phyloP scores from a whole-genome alignment of 139 green algal species.

The Chlamydomonas asymmetrica region DNA sequence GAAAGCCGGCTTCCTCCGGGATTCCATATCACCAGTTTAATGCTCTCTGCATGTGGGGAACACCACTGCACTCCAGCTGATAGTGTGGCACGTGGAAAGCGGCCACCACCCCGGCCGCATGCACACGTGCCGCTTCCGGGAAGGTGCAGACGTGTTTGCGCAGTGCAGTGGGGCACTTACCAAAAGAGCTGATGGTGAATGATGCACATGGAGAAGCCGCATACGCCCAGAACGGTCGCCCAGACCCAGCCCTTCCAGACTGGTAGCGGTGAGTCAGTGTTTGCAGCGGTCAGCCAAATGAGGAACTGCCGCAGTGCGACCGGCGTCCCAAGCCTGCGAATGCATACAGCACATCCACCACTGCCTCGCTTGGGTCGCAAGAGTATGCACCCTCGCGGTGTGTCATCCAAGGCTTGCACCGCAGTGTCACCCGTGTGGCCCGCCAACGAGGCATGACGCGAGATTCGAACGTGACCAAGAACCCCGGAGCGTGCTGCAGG shows the following conservation, averaged over 20 bases:
- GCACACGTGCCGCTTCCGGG: no score
- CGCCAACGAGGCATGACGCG: neutral
- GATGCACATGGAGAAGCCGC: constrained; percentile 55
- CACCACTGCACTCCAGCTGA: neutral
- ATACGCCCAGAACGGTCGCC: constrained; percentile 53
- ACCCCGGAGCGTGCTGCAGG: neutral
- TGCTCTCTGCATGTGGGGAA: neutral
- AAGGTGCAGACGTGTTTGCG: neutral
- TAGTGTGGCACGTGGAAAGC: neutral
- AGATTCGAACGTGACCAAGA: neutral
- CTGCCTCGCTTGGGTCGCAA: no score
- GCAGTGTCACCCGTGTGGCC: neutral
- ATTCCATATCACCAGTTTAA: neutral
- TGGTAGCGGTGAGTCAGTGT: neutral
- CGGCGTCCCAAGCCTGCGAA: constrained; percentile 58
- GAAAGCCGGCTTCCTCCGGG: neutral
- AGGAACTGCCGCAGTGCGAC: constrained; percentile 76
- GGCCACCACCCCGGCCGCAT: no score
- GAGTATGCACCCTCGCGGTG: no score
- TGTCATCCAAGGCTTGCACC: no score
- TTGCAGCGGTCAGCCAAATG: constrained; percentile 56
- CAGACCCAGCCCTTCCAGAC: constrained; percentile 71
- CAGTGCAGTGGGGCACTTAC: constrained; percentile 23
- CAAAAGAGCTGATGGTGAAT: constrained; percentile 85
- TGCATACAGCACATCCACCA: neutral